Base-by-base conservation (phyloP, 2,329 filamentous ascomycete genomes). In the Helotiales sp. region DNA sequence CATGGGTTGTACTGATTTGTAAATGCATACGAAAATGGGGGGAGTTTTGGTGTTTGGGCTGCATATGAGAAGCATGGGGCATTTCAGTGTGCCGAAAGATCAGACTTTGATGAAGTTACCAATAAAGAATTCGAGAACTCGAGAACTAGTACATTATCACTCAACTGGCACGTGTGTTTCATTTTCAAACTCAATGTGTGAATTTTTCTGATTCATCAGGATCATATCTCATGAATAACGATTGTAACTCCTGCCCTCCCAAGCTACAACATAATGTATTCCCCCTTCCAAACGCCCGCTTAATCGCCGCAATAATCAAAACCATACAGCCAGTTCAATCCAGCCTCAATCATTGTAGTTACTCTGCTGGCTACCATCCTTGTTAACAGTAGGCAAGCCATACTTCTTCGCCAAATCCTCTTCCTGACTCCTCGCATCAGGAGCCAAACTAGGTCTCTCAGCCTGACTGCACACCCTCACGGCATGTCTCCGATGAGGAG, bases 341-440 rank as follows among this genome's bases (percentile, higher is more conserved):
- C 34, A 11, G n/a, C 28, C 22, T 65, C 49, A 84, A 70, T 88
- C 86, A 68, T 88, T 88, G 70, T 87, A 87, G 72, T 87, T 87
- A 6, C 83, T 83, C 69, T 83, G 79, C 2, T 83, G 81, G 22
- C 84, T 80, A 0, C 85, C 86, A 71, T 87, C 83, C 76, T 87
- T 87, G 71, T 85, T 85, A 7, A 85, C 82, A 69, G 78, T 79
- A 2, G 82, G 82, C 26, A 87, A 73, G 1, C 82, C 82, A 75
- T 83, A 83, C 65, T 77, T 77, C 47, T 77, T 79, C 63, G 79
- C 80, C 13, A 84, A 67, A 54, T 87, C 85, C 55, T 87, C 84
- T 71, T 87, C 85, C 71, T 87, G 86, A 1, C 82, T 84, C 73
- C 75, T 83, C 7, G 84, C 68, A 30, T 69, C 68, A 5, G 70